Evolutionary conservation across 345 rosid species (phyloP).

Genomic region (Stellera chamaejasme): DNA sequence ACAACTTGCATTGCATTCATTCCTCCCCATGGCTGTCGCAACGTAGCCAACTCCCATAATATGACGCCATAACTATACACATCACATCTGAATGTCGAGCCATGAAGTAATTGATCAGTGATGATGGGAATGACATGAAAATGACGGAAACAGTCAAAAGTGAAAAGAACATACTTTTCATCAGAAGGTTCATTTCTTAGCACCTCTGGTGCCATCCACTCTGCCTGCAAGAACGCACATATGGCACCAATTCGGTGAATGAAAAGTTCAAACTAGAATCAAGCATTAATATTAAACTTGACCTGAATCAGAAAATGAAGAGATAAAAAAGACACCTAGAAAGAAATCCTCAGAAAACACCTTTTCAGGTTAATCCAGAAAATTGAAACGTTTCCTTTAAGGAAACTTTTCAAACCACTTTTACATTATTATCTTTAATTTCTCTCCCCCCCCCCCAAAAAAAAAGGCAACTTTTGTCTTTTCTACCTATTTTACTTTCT

Average conservation of each 20-base stretch:
- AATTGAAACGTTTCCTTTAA: too few species aligned
- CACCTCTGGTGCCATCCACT: slow-evolving; percentile 99
- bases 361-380: too few species aligned
- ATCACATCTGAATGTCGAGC: slow-evolving; percentile 59
- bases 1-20: slow-evolving; percentile 99
- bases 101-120: slow-evolving; percentile 6
- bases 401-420: too few species aligned
- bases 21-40: slow-evolving; percentile 94
- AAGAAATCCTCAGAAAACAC: neutral
- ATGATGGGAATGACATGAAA: neutral
- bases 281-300: neutral
- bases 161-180: slow-evolving; percentile 55
- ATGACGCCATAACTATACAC: slow-evolving; percentile 94
- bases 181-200: slow-evolving; percentile 93
- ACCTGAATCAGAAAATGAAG: neutral
- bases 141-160: neutral
- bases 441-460: too few species aligned
- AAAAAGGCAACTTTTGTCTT: neutral
- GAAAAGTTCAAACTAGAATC: neutral
- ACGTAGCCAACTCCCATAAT: slow-evolving; percentile 82
- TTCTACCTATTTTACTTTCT: neutral
- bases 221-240: slow-evolving; percentile 48
- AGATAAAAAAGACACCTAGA: neutral
- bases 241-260: slow-evolving; percentile 10
- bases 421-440: too few species aligned